Base-by-base conservation (phyloP, 2,329 filamentous ascomycete species). In the Ceratocystis huliohia region DNA sequence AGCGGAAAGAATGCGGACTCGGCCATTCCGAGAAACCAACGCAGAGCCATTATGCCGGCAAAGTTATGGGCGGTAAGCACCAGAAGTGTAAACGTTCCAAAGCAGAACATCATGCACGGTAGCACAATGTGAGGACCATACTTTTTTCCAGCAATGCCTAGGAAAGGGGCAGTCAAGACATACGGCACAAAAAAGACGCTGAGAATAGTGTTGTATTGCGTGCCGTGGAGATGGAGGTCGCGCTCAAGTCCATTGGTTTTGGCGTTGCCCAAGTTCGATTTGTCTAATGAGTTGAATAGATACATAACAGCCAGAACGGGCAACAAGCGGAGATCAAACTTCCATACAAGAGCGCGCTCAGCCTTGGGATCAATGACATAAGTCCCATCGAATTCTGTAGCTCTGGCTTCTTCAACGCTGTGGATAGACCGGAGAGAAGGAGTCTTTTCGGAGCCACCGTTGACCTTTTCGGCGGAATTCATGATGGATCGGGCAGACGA, bases 151-250 rank as follows among this genome's bases (percentile, higher is more conserved):
- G 88, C 73, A 74, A 91, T 85, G 57, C 76, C 75, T 1, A 78
- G 69, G 7, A 76, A 73, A 0, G 86, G 87, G 0, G 87, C 87
- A 64, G 85, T 86, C 50, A 91, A 72, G 64, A 91, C 88, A 72
- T 87, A 91, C 0, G 88, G 88, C 5, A 91, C 79, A 74, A 88
- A 91, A 78, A 91, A 91, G 69, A 91, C 84, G 69, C 80, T 83
- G 50, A 91, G 75, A 61, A 89, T 79, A 59, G 85, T 81, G 74
- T 89, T 91, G 77, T 91, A 89, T 73, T 89, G 81, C 71, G 84
- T 80, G 2, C 72, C 67, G 65, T 81, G 80, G 77, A 90, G 83
- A 65, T 81, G 67, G 25, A 78, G 73, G 63, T 77, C 76, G 64
- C 79, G 70, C 70, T 75, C 73, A 61, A 80, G 74, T 17, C 77